These are phyloP conservation scores for Claviceps sp. DNA, from an alignment of 2,329 filamentous ascomycete genomes.

Conservation along the genomic window DNA sequence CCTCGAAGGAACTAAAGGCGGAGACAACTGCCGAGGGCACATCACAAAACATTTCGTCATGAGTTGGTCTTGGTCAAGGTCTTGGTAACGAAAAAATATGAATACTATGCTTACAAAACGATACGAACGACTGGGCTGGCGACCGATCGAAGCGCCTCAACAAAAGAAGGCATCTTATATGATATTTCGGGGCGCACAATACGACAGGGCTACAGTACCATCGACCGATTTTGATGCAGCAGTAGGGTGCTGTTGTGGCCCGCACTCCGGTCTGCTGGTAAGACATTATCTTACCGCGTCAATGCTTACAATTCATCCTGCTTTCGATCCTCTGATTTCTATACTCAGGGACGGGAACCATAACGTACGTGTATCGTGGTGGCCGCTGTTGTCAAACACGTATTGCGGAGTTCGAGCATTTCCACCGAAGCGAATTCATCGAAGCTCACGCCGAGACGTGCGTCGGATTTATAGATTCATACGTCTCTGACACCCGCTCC, in stretches of 20 bases:
- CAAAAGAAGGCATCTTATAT: neutral
- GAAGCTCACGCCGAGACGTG: too few relatives aligned
- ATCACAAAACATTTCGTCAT: neutral
- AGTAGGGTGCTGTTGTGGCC: neutral
- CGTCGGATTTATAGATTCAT: neutral
- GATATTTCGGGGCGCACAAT: neutral
- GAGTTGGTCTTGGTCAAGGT: neutral
- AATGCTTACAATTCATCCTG: too few relatives aligned
- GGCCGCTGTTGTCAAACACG: neutral
- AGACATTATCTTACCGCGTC: neutral
- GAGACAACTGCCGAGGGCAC: too few relatives aligned
- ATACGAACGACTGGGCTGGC: neutral
- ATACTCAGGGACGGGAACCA: neutral
- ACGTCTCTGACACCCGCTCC: neutral
- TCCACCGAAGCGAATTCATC: too few relatives aligned
- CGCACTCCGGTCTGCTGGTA: neutral
- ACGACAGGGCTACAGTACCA: neutral
- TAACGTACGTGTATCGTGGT: neutral
- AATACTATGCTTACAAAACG: neutral
- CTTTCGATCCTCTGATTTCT: too few relatives aligned
- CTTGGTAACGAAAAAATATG: neutral
- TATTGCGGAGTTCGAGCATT: neutral
- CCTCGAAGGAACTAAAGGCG: too few relatives aligned
- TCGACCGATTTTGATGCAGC: neutral
- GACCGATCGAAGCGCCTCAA: too few relatives aligned